phyloP scores from a whole-genome alignment of 495 filamentous ascomycete species.

The Penicillium roqueforti region DNA sequence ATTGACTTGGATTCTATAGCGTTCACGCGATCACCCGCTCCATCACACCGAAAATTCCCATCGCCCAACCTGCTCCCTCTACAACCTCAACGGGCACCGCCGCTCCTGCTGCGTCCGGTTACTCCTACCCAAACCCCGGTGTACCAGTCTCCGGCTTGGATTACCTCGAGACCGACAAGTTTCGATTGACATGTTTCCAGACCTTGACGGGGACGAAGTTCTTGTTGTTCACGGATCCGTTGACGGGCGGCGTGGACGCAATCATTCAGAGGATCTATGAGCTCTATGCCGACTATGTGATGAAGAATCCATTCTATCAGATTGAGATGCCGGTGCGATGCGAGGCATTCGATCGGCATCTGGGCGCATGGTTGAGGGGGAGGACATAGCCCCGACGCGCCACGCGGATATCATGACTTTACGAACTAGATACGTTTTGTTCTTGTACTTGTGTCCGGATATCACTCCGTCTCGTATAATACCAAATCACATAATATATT shows the following conservation, averaged over 20 bases:
- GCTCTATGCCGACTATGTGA: conserved; percentile 93
- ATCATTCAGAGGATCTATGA: conserved; percentile 85
- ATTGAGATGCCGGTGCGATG: conserved; percentile 95
- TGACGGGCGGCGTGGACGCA: conserved; percentile 79
- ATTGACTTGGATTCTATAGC: conserved; percentile 20
- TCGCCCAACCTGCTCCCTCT: conserved; percentile 30
- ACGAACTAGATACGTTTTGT: conserved; percentile 27
- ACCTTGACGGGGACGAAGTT: conserved; percentile 95
- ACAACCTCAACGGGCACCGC: conserved; percentile 23
- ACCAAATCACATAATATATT: conserved; percentile 26
- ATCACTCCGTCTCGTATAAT: conserved; percentile 18
- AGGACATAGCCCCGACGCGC: conserved; percentile 23
- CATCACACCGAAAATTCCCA: conserved; percentile 56
- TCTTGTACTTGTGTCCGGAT: conserved; percentile 7
- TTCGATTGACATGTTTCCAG: conserved; percentile 91
- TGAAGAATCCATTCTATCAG: conserved; percentile 99
- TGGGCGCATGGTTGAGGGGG: conserved; percentile 50
- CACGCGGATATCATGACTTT: conserved; percentile 23
- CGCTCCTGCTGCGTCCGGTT: conserved; percentile 24
- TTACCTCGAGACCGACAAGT: conserved; percentile 83
- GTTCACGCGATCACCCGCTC: conserved; percentile 90
- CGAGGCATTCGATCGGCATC: conserved; percentile 85
- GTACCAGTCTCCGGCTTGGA: conserved; percentile 65
- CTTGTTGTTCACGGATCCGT: conserved; percentile 87
- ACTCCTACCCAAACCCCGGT: conserved; percentile 47